phyloP scores from a whole-genome alignment of 1,284 basidiomycete species.

The Microbotryum silenes-acaulis region DNA sequence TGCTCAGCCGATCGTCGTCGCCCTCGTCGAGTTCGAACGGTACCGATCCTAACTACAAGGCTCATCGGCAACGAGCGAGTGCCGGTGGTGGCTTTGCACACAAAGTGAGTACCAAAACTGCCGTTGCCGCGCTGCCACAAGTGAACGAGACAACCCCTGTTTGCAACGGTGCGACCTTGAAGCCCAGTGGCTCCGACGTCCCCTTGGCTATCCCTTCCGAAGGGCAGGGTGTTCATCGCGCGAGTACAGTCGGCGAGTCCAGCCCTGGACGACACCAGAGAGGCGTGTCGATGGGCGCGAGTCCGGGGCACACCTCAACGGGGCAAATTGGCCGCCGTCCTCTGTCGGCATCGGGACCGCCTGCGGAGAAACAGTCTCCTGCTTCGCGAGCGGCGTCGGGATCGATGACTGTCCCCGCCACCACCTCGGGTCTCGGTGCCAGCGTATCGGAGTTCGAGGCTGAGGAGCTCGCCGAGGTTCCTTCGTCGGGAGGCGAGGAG shows the following conservation, averaged over 20 bases:
- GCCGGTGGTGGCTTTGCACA: constrained; percentile 59
- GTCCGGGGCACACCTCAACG: background rate
- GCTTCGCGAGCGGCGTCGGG: constrained; percentile 33
- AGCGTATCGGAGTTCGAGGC: constrained; percentile 25
- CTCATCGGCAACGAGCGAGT: constrained; percentile 39
- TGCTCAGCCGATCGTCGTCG: constrained; percentile 36
- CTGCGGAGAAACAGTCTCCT: no score
- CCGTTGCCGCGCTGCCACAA: constrained; percentile 32
- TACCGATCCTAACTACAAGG: constrained; percentile 33
- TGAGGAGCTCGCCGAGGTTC: constrained; percentile 46
- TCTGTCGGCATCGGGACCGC: no score
- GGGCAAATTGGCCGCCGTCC: no score
- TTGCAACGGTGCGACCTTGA: constrained; percentile 5
- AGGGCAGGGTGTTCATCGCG: constrained; percentile 26
- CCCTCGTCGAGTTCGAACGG: background rate
- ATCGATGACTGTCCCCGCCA: no score
- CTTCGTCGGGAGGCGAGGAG: constrained; percentile 31
- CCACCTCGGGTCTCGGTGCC: no score
- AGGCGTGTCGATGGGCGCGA: constrained; percentile 25
- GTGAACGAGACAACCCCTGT: constrained; percentile 21
- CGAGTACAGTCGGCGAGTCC: constrained; percentile 33
- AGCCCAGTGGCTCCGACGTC: constrained; percentile 23
- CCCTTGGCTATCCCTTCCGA: constrained; percentile 27
- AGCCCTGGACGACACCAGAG: constrained; percentile 26
- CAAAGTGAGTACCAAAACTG: constrained; percentile 27